Evolutionary conservation across 2,329 filamentous ascomycete species (phyloP).

Genomic region (Fusarium protoensiforme): DNA sequence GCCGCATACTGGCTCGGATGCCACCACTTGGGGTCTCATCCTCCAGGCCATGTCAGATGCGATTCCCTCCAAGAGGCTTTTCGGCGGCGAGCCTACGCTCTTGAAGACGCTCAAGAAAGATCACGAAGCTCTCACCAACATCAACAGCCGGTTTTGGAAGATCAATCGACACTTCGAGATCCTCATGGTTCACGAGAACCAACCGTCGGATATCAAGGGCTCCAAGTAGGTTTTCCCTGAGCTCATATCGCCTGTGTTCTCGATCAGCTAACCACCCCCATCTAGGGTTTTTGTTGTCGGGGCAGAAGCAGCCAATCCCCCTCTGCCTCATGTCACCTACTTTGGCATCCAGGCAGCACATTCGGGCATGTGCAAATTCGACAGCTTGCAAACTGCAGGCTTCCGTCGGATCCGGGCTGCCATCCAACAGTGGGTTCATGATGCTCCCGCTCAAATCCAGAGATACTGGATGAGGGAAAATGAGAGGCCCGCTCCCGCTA

Average conservation of each 20-base stretch:
- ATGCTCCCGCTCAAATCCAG: conserved; percentile 64
- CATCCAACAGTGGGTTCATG: conserved; percentile 62
- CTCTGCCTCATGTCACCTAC: conserved; percentile 75
- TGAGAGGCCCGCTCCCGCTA: conserved; percentile 57
- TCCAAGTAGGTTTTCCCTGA: conserved; percentile 57
- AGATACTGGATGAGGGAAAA: conserved; percentile 70
- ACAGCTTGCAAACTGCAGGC: conserved; percentile 71
- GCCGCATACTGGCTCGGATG: conserved; percentile 76
- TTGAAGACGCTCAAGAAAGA: conserved; percentile 78
- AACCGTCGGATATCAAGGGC: conserved; percentile 75
- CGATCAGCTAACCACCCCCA: background rate
- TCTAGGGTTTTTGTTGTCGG: conserved; percentile 72
- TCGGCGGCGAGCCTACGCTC: conserved; percentile 75
- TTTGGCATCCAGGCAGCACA: conserved; percentile 82
- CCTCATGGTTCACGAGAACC: conserved; percentile 81
- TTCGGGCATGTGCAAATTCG: conserved; percentile 78
- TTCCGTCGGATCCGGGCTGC: conserved; percentile 65
- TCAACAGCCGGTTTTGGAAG: conserved; percentile 78
- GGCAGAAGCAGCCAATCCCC: conserved; percentile 74
- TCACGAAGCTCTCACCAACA: conserved; percentile 79
- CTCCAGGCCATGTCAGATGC: conserved; percentile 75
- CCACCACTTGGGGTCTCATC: conserved; percentile 74
- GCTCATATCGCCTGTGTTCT: background rate
- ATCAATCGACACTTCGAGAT: conserved; percentile 77
- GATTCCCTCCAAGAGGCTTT: conserved; percentile 72